phyloP scores from a whole-genome alignment of 139 green algal genomes.

The Deuterostichococcus epilithicus region DNA sequence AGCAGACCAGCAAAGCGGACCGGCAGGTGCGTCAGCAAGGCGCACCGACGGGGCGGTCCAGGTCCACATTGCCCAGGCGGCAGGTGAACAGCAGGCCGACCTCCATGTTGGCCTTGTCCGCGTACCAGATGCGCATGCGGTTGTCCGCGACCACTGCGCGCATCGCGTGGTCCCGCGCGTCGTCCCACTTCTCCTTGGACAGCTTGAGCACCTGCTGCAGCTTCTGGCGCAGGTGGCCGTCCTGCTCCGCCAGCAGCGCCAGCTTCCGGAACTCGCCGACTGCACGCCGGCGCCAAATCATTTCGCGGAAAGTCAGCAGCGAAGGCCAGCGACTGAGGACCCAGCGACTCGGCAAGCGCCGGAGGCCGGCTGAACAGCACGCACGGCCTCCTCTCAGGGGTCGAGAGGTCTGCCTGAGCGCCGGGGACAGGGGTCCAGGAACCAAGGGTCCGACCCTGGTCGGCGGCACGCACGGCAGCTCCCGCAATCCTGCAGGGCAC shows the following conservation, averaged over 20 bases:
- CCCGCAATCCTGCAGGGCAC: too few species aligned
- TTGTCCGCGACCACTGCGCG: constrained; percentile 78
- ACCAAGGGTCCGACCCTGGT: too few species aligned
- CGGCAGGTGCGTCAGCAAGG: too few species aligned
- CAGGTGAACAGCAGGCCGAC: constrained; percentile 80
- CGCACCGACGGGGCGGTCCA: constrained; percentile 71
- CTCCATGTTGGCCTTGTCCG: constrained; percentile 57
- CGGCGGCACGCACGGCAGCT: too few species aligned
- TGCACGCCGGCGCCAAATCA: constrained; percentile 10
- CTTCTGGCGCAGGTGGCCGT: constrained; percentile 75
- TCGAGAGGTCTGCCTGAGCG: too few species aligned
- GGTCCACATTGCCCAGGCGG: constrained; percentile 67
- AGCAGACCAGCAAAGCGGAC: too few species aligned
- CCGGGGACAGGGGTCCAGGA: too few species aligned
- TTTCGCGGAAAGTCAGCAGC: too few species aligned
- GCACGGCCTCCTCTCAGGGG: too few species aligned
- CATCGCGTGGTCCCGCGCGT: constrained; percentile 81
- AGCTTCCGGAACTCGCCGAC: constrained; percentile 83
- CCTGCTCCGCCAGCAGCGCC: constrained; percentile 70
- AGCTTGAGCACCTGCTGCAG: constrained; percentile 85
- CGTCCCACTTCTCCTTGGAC: constrained; percentile 89
- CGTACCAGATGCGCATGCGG: constrained; percentile 70
- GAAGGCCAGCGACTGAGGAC: too few species aligned
- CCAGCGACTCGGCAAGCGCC: too few species aligned
- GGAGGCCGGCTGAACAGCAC: too few species aligned